phyloP scores from a whole-genome alignment of 768 basidiomycete genomes.

The Mycena maculata region DNA sequence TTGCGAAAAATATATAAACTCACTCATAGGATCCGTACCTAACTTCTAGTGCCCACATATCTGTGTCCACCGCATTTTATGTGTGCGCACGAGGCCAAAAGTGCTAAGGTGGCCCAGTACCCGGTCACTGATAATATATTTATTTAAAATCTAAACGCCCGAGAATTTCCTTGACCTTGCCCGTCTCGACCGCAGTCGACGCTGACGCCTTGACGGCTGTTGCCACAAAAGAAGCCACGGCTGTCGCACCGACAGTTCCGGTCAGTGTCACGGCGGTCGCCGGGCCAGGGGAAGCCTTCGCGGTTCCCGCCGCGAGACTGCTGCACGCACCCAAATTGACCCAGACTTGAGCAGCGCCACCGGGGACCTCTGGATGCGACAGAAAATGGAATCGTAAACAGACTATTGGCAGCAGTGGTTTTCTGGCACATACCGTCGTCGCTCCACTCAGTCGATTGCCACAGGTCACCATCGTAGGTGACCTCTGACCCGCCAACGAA shows the following conservation, averaged over 20 bases:
- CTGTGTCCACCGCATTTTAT: too few relatives aligned
- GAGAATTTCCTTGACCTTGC: constrained; percentile 17
- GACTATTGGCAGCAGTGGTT: too few relatives aligned
- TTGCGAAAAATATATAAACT: too few relatives aligned
- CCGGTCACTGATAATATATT: too few relatives aligned
- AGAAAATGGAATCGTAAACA: too few relatives aligned
- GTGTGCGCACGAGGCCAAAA: too few relatives aligned
- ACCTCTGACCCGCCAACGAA: constrained; percentile 49
- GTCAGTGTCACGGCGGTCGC: constrained; percentile 21
- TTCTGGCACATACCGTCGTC: constrained; percentile 42
- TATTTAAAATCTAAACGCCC: constrained; percentile 22
- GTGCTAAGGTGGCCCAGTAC: too few relatives aligned
- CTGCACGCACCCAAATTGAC: constrained; percentile 47
- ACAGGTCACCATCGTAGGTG: constrained; percentile 48
- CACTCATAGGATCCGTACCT: too few relatives aligned
- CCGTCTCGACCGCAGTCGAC: constrained; percentile 12
- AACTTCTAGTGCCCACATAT: too few relatives aligned
- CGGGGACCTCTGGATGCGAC: constrained; percentile 8
- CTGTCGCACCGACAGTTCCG: neutral
- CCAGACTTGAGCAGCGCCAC: constrained; percentile 46
- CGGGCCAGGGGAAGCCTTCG: constrained; percentile 12
- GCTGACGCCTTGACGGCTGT: neutral
- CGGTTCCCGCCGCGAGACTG: constrained; percentile 22
- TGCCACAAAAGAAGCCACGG: neutral
- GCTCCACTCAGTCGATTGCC: constrained; percentile 53